Base-by-base conservation (phyloP, 441 rosid species). In the Croton setiger region DNA sequence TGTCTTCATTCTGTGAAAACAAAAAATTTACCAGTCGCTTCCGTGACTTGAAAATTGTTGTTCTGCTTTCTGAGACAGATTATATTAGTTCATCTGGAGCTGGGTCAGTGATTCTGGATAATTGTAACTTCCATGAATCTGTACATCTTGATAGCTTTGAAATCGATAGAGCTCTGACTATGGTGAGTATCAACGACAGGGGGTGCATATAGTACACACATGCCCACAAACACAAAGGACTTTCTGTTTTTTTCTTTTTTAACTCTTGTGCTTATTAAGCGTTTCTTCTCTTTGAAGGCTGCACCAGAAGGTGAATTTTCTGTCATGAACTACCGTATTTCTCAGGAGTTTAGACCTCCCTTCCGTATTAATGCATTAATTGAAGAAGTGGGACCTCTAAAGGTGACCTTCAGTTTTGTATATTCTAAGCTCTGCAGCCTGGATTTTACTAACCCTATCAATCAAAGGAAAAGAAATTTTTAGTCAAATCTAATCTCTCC, bases 241-340 rank as follows among this genome's bases (percentile, higher is more conserved):
- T 27, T 27, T 27, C 31, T 27, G 31, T 27, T 67, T 55, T 45
- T n/a, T 39, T 39, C 44, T 72, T 41, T 48, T 48, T 14, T 4
- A 23, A 45, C 12, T 55, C 54, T 43, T 59, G 58, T 70, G 59
- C 9, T 15, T 53, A 4, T 17, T 0, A 15, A 56, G 10, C 18
- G 3, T 37, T 67, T 67, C 71, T 64, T 21, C 14, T 49, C 68
- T 65, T 70, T 72, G 64, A 65, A 90, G 98, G 86, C 87, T 70
- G 95, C 98, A 49, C 91, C 98, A 21, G 96, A 92, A 73, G 98
- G 96, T 65, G 98, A 92, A 81, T 90, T 92, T 75, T 87, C 94
- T 64, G 93, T 90, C 66, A 92, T 90, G 96, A 92, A 90, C 81
- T 90, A 92, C 68, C 87, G 96, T 18, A 87, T 92, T 84, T 87